Percentiles rank a stretch among this genome's conserved stretches.
phyloP scores from a whole-genome alignment of 73 alveolate species.

The Tetrahymena malaccensis region DNA sequence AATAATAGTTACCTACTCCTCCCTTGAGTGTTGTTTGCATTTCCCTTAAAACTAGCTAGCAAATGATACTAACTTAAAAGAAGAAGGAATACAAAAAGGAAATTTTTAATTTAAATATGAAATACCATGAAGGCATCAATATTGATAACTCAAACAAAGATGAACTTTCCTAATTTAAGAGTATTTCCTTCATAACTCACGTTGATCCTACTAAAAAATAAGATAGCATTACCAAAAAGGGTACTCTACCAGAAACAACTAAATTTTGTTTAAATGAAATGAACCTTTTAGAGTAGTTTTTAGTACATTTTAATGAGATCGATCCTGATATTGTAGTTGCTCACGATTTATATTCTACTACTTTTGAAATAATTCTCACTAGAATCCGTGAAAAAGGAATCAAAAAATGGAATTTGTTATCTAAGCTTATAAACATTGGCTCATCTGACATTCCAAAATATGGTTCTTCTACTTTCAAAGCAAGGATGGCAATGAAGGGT shows the following conservation, averaged over 20 bases:
- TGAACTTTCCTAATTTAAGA: slow-evolving; percentile 66
- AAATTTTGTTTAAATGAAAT: slow-evolving; percentile 63
- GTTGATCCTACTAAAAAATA: slow-evolving; percentile 60
- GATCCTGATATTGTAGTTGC: slow-evolving; percentile 95
- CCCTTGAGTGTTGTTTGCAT: slow-evolving; percentile 69
- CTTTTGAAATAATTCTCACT: slow-evolving; percentile 63
- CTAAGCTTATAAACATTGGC: slow-evolving; percentile 68
- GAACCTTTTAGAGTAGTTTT: slow-evolving; percentile 61
- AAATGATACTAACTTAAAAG: slow-evolving; percentile 38
- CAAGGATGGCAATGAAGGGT: slow-evolving; percentile 72
- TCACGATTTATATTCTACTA: slow-evolving; percentile 78
- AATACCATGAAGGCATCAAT: slow-evolving; percentile 42
- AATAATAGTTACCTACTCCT: slow-evolving; percentile 61
- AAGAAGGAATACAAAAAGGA: slow-evolving; percentile 54
- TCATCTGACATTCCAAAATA: slow-evolving; percentile 67
- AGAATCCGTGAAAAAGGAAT: slow-evolving; percentile 66
- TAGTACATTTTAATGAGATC: slow-evolving; percentile 47
- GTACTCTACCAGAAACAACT: slow-evolving; percentile 27
- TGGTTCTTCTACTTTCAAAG: slow-evolving; percentile 51
- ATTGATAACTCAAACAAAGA: slow-evolving; percentile 49
- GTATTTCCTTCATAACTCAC: slow-evolving; percentile 54
- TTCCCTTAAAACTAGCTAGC: slow-evolving; percentile 52
- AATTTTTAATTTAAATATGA: slow-evolving; percentile 43
- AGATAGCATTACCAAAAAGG: slow-evolving; percentile 53
- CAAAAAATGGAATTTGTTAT: slow-evolving; percentile 80